A percentile compares a stretch with the other conserved stretches of the same genome.
Evolutionary conservation across 1,284 basidiomycete genomes (phyloP).

Genomic region (Sporisorium graminicola): DNA sequence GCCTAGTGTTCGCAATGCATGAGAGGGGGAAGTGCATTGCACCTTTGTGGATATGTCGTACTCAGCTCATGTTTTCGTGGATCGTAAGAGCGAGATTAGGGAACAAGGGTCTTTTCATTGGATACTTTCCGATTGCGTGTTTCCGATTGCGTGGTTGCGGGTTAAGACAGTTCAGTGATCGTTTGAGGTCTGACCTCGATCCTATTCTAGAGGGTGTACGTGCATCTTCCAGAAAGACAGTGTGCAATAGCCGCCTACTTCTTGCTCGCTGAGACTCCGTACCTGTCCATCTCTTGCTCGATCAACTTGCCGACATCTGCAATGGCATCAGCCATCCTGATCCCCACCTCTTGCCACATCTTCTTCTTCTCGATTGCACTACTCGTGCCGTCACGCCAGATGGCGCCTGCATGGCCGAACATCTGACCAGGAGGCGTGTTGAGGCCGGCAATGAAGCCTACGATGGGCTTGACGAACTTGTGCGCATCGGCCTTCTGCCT

Average conservation of each 20-base stretch:
- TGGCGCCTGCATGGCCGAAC: constrained; percentile 60
- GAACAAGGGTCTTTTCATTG: too few relatives aligned
- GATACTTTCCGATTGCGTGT: too few relatives aligned
- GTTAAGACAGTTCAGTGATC: constrained; percentile 8
- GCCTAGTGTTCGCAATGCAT: constrained; percentile 14
- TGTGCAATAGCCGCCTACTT: neutral
- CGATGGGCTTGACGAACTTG: constrained; percentile 51
- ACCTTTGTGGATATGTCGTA: too few relatives aligned
- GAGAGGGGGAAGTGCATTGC: neutral
- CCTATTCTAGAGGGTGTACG: too few relatives aligned
- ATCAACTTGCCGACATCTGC: constrained; percentile 49
- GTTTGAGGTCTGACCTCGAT: neutral
- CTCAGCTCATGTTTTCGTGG: too few relatives aligned
- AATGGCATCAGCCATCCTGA: constrained; percentile 49
- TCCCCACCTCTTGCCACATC: constrained; percentile 43
- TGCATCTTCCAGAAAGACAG: too few relatives aligned
- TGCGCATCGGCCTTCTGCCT: constrained; percentile 10
- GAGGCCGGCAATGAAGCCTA: constrained; percentile 57
- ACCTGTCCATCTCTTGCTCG: constrained; percentile 27
- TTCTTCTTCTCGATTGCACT: constrained; percentile 48
- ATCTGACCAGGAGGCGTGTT: constrained; percentile 54
- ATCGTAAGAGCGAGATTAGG: too few relatives aligned
- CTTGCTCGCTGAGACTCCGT: constrained; percentile 11
- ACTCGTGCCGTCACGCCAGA: constrained; percentile 52
- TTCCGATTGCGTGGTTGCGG: too few relatives aligned